Evolutionary conservation across 2,329 filamentous ascomycete genomes (phyloP).

Genomic region (Sporothrix euskadiensis): DNA sequence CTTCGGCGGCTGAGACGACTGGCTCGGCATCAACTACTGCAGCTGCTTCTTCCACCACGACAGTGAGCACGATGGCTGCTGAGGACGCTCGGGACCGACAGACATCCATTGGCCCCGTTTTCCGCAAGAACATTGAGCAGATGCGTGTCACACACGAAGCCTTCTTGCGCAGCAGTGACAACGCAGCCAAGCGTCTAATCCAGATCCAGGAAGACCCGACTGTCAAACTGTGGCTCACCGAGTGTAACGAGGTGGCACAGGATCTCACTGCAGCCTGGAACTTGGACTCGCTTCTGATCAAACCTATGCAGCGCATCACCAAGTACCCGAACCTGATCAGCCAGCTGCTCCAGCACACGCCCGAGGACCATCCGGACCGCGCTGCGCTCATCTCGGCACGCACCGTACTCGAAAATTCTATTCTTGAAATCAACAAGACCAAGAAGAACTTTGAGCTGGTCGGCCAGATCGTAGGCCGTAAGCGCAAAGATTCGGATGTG

Average conservation of each 20-base stretch:
- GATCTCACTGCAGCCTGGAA: constrained; percentile 95
- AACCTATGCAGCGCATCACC: constrained; percentile 90
- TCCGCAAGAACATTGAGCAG: constrained; percentile 57
- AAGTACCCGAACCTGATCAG: constrained; percentile 89
- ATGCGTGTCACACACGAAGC: constrained; percentile 64
- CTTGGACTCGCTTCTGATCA: constrained; percentile 92
- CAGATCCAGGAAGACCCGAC: constrained; percentile 64
- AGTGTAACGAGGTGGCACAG: constrained; percentile 88
- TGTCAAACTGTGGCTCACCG: constrained; percentile 82
- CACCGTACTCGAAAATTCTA: constrained; percentile 61
- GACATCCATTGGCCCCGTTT: constrained; percentile 55
- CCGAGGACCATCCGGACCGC: constrained; percentile 79
- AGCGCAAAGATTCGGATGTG: constrained; percentile 86
- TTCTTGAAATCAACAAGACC: constrained; percentile 87
- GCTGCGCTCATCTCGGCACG: constrained; percentile 59
- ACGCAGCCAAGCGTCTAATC: constrained; percentile 61
- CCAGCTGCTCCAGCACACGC: constrained; percentile 76
- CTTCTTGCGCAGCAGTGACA: constrained; percentile 64
- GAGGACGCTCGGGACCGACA: constrained; percentile 56
- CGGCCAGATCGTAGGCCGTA: constrained; percentile 80
- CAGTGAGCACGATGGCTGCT: constrained; percentile 42
- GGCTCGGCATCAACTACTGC: constrained; percentile 38
- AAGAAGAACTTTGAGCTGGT: constrained; percentile 95
- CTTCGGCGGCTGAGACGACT: constrained; percentile 36
- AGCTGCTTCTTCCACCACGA: constrained; percentile 28